Evolutionary conservation across 2,329 filamentous ascomycete species (phyloP).

Genomic region (Verticillium albo-atrum): DNA sequence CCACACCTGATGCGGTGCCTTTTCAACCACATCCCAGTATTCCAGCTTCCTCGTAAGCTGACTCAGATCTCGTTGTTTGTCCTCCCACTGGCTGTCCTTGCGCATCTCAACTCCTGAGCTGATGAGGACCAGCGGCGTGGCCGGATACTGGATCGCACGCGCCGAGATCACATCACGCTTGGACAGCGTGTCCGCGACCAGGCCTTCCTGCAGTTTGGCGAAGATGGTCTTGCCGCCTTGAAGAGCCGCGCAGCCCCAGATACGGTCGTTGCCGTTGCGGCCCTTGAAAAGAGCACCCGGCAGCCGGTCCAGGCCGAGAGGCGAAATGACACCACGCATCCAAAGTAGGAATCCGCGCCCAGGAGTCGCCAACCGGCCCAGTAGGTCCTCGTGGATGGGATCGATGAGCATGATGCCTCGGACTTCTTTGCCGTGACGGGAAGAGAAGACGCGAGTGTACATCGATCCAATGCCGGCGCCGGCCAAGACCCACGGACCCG

Average conservation of each 20-base stretch:
- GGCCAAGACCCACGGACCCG: constrained; percentile 83
- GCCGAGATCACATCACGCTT: constrained; percentile 78
- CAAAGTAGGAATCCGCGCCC: constrained; percentile 79
- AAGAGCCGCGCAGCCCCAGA: constrained; percentile 75
- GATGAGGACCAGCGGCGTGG: constrained; percentile 73
- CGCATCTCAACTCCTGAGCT: constrained; percentile 73
- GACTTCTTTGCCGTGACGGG: constrained; percentile 71
- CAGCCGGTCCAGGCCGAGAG: constrained; percentile 78
- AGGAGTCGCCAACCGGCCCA: constrained; percentile 62
- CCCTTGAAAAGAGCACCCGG: constrained; percentile 78
- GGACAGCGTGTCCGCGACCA: constrained; percentile 81
- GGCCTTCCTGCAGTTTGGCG: constrained; percentile 85
- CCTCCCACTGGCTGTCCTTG: constrained; percentile 68
- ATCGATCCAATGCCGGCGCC: constrained; percentile 84
- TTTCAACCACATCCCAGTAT: constrained; percentile 81
- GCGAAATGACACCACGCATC: constrained; percentile 80
- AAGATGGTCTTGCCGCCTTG: constrained; percentile 83
- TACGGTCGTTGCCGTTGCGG: constrained; percentile 74
- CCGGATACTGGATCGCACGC: constrained; percentile 70
- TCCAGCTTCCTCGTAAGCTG: constrained; percentile 73
- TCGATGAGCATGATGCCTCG: constrained; percentile 82
- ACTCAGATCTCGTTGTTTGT: constrained; percentile 80
- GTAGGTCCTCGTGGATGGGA: constrained; percentile 80
- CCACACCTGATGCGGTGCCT: constrained; percentile 87
- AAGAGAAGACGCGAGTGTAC: constrained; percentile 87